These are phyloP conservation scores for Alopecurus myosuroides DNA, from an alignment of 176 grass and related monocot genomes.

Conservation along the genomic window DNA sequence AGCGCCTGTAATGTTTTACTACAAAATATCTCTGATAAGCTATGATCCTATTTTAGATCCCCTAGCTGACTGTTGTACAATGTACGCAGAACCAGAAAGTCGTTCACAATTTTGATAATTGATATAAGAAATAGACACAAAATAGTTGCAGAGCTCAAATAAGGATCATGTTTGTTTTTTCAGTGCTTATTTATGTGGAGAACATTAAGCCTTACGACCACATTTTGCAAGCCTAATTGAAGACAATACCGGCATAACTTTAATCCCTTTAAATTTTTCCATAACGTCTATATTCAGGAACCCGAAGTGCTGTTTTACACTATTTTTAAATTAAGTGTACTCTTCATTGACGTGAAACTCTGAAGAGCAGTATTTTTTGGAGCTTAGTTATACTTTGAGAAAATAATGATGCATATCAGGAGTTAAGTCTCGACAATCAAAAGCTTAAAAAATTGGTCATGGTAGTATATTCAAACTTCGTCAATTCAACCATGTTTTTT, in stretches of 20 bases:
- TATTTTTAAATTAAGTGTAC: neutral
- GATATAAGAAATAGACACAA: neutral
- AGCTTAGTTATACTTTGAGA: neutral
- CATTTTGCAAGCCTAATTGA: neutral
- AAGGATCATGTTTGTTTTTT: neutral
- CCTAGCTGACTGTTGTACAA: neutral
- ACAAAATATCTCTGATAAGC: neutral
- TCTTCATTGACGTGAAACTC: neutral
- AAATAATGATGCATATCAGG: neutral
- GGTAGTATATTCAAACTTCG: neutral
- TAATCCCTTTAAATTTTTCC: neutral
- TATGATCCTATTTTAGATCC: neutral
- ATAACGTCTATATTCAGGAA: neutral
- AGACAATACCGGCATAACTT: neutral
- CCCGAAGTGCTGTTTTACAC: neutral
- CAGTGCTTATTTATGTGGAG: neutral
- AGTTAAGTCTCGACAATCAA: neutral
- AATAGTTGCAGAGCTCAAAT: neutral
- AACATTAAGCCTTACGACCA: neutral
- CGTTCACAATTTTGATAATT: neutral
- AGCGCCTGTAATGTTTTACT: neutral
- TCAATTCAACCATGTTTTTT: neutral
- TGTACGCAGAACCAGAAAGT: neutral
- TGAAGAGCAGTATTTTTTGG: neutral
- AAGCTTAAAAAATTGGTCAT: neutral